Percentiles rank a stretch among this genome's conserved stretches.
Conservation (phyloP, 305 asterid species). For the Salvia sclarea region DNA sequence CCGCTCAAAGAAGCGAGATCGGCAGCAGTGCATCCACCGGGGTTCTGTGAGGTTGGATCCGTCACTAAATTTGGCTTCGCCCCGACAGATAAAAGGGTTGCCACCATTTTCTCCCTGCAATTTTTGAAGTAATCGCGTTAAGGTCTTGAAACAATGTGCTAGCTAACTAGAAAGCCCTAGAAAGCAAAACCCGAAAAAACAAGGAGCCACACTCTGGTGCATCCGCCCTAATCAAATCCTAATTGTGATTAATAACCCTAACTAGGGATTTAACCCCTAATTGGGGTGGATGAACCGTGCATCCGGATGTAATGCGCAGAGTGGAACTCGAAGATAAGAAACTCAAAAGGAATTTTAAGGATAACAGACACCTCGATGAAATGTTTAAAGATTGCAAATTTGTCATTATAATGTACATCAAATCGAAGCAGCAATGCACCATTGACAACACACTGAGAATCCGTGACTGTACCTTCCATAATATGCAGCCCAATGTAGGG, state of each 20-base stretch:
- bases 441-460: constrained; percentile 10
- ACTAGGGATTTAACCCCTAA: neutral
- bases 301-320: neutral
- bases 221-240: neutral
- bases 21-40: constrained; percentile 83
- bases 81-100: constrained; percentile 85
- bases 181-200: neutral
- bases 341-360: constrained; percentile 1
- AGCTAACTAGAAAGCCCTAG: neutral
- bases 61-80: constrained; percentile 93
- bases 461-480: constrained; percentile 66
- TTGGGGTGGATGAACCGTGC: neutral
- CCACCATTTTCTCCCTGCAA: constrained; percentile 94
- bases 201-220: neutral
- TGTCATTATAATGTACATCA: neutral
- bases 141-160: constrained; percentile 7
- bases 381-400: neutral
- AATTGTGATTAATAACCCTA: neutral
- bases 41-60: constrained; percentile 77
- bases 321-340: constrained; percentile 12
- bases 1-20: constrained; percentile 89
- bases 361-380: neutral
- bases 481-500: constrained; percentile 97
- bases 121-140: constrained; percentile 19
- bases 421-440: constrained; percentile 10